Base-by-base conservation (phyloP, 2,329 filamentous ascomycete species). In the Claviceps sp. region DNA sequence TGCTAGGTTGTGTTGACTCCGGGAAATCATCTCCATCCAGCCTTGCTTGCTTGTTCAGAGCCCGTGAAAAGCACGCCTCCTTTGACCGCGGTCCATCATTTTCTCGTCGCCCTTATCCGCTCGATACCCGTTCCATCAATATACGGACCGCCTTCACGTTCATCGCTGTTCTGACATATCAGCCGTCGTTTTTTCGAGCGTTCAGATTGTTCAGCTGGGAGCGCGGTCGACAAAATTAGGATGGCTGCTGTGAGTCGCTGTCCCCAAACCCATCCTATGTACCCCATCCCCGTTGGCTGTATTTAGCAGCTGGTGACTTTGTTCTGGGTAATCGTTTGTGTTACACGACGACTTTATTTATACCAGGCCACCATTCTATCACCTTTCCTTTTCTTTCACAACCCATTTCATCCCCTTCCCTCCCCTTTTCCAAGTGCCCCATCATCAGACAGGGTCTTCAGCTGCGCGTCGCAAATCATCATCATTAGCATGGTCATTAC, bases 191-290 rank as follows among this genome's bases (percentile, higher is more conserved):
- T 44, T 17, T 49, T 45, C 4, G 47, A 50, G 36, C 36, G 38
- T 51, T 53, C n/a, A 51, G 50, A 46, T 49, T 16, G 50, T 52
- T 45, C 45, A 39, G 13, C 50, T 46, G 39, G 47, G 54, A 56
- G 54, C 56, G 53, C 55, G 54, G 55, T 53, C 54, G 60, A 60
- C 62, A 61, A 57, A 59, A 61, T 64, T 65, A 70, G 67, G 66
- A 70, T 70, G 67, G 67, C 67, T 67, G 64, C 68, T 66, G 67
- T 70, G 65, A 68, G 67, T 69, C 53, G 52, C 55, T 51, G 45
- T 50, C 46, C 51, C 46, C 48, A 43, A 54, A 26, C 49, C 23
- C 13, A 13, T 34, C 36, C 20, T 37, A 26, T 52, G 50, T 38
- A 45, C 50, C 50, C 53, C 40, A 52, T 50, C 53, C 53, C 16